A percentile compares a stretch with the other conserved stretches of the same genome.
phyloP scores from a whole-genome alignment of 345 rosid species.

The Fremontodendron californicum region DNA sequence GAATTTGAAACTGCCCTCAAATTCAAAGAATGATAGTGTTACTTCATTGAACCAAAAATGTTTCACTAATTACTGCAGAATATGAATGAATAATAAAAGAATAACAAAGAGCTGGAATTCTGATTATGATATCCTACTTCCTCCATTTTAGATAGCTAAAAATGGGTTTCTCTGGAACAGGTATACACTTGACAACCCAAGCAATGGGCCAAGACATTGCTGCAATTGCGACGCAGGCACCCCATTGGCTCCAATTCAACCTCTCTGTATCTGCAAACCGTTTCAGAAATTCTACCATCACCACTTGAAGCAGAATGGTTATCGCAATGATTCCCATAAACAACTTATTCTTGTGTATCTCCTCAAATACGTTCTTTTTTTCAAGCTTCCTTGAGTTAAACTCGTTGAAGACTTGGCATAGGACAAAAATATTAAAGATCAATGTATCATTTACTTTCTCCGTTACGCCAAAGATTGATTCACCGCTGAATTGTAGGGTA shows the following conservation, averaged over 20 bases:
- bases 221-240: constrained; percentile 50
- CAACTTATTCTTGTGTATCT: constrained; percentile 55
- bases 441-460: no score
- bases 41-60: no score
- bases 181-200: constrained; percentile 55
- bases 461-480: no score
- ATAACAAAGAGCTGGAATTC: background rate
- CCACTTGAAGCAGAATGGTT: no score
- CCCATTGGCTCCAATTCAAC: constrained; percentile 65
- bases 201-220: constrained; percentile 71
- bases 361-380: constrained; percentile 74
- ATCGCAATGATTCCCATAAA: no score
- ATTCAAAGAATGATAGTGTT: no score
- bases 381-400: constrained; percentile 76
- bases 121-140: background rate
- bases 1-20: no score
- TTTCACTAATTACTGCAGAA: background rate
- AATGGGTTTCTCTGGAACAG: constrained; percentile 49
- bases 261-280: no score
- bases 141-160: constrained; percentile 40
- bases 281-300: no score
- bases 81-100: background rate
- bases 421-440: no score
- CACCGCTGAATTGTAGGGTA: no score
- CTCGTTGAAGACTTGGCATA: constrained; percentile 79